Evolutionary conservation across 2,329 filamentous ascomycete genomes (phyloP), one percentile per base, ranked within the genome.

Genomic region (Esteya vermicola): DNA sequence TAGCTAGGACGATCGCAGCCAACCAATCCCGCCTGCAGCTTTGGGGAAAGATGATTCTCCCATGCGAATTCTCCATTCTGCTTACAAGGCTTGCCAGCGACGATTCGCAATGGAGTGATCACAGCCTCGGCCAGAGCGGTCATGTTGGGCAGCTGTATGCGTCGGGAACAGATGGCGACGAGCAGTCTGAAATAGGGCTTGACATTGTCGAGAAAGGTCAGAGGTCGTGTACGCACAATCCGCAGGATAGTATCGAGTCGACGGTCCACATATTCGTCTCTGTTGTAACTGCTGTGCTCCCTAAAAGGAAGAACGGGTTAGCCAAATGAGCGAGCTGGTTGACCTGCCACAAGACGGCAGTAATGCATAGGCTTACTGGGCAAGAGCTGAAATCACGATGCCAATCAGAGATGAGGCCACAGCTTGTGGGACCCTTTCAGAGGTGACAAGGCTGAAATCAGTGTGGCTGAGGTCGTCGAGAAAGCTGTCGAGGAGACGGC

Each of bases 401-500:
- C 45, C 47, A 9, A 55, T 50, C 9, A 75, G 51, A 22, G 51
- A 51, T 31, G 48, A 48, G 23, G 64, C 43, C 31, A 61, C 52
- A 20, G 54, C 50, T 0, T 36, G 21, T 40, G 57, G 54, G 7
- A 56, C 43, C 12, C 50, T 44, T 4, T 48, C 48, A 1, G 57
- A 54, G 18, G 54, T 48, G 45, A 68, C 60, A 16, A 52, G 48
- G 10, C 51, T 40, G 34, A 63, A 56, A 20, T 56, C 51, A n/a
- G 53, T 53, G 10, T 51, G 50, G 9, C 56, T 49, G 33, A 68
- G 52, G 44, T 71, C 67, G n/a, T 51, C 49, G 30, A 63, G 57
- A 42, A 77, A 65, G 21, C 51, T 43, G 33, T 59, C 54, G 27
- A 77, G 54, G 40, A 73, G 62, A 26, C 52, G 53, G 31, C 68